These are phyloP conservation scores for Septoria petroselini DNA, from an alignment of 2,329 filamentous ascomycete genomes.

Conservation along the genomic window DNA sequence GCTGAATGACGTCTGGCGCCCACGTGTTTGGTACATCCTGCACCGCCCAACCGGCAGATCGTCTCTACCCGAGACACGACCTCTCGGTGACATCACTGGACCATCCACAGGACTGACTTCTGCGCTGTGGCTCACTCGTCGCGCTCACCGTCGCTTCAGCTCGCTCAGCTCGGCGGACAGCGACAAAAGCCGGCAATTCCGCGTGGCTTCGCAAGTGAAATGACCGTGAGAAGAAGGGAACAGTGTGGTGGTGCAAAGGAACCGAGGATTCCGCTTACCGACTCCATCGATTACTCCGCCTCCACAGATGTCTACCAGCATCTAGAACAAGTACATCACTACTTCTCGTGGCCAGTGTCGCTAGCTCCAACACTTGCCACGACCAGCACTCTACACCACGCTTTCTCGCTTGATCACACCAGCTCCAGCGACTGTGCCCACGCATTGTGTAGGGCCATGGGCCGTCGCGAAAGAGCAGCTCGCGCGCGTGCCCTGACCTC, in stretches of 20 bases:
- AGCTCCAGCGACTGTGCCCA: not conserved
- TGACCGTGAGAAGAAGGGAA: not conserved
- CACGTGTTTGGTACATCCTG: slow-evolving; percentile 53
- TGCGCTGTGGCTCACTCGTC: too few relatives aligned
- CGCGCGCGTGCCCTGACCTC: not conserved
- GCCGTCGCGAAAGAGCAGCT: not conserved
- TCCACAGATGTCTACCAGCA: too few relatives aligned
- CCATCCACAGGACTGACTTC: too few relatives aligned
- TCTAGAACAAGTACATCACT: too few relatives aligned
- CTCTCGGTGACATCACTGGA: too few relatives aligned
- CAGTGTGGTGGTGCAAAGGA: slow-evolving; percentile 2
- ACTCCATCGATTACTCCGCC: not conserved
- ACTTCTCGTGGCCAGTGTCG: slow-evolving; percentile 6
- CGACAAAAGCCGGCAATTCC: not conserved
- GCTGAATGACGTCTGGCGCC: slow-evolving; percentile 59
- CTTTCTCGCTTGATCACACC: not conserved
- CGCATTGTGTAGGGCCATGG: slow-evolving; percentile 5
- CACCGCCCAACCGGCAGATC: slow-evolving; percentile 52
- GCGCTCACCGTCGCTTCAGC: too few relatives aligned
- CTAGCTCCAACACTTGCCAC: not conserved
- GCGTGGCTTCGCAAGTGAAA: not conserved
- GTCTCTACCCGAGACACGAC: too few relatives aligned
- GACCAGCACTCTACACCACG: not conserved
- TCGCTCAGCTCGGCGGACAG: too few relatives aligned
- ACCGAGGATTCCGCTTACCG: not conserved